Conservation (phyloP, 345 rosid genomes). For the Ceriops zippeliana region DNA sequence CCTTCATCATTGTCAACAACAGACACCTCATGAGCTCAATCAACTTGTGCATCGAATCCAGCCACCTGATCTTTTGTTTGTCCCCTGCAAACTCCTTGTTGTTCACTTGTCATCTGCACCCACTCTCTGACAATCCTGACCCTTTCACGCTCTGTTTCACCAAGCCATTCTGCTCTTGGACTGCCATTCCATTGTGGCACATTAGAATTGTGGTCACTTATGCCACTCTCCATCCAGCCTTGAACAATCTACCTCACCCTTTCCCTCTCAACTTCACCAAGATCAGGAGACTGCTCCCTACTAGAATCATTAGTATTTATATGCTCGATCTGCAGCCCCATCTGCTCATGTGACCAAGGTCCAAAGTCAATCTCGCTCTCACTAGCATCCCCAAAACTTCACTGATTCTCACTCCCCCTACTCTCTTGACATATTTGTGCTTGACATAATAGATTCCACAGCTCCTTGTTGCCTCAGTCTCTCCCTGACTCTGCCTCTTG, state of each 20-base stretch:
- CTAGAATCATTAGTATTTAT: conserved; percentile 58
- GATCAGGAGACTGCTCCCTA: conserved; percentile 94
- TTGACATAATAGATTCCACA: conserved; percentile 48
- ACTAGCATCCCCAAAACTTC: conserved; percentile 57
- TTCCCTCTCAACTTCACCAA: conserved; percentile 91
- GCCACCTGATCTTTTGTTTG: conserved; percentile 56
- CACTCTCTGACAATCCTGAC: conserved; percentile 94
- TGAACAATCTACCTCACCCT: conserved; percentile 88
- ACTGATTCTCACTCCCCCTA: conserved; percentile 65
- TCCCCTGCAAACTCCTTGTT: conserved; percentile 59
- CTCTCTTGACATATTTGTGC: conserved; percentile 47
- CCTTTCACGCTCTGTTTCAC: conserved; percentile 95
- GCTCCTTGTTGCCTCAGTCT: conserved; percentile 71
- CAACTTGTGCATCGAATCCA: conserved; percentile 46
- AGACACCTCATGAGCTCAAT: conserved; percentile 47
- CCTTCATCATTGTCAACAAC: conserved; percentile 57
- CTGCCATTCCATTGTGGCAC: conserved; percentile 55
- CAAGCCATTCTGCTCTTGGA: conserved; percentile 92
- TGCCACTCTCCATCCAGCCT: conserved; percentile 91
- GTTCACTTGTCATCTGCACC: conserved; percentile 96
- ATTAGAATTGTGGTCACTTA: conserved; percentile 60
- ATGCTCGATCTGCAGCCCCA: conserved; percentile 42
- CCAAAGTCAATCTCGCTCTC: conserved; percentile 89
- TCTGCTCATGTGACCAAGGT: conserved; percentile 66
- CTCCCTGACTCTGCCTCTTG: conserved; percentile 74